A percentile compares a stretch with the other conserved stretches of the same genome.
phyloP scores from a whole-genome alignment of 139 green algal species.

The Asterochloris erici region DNA sequence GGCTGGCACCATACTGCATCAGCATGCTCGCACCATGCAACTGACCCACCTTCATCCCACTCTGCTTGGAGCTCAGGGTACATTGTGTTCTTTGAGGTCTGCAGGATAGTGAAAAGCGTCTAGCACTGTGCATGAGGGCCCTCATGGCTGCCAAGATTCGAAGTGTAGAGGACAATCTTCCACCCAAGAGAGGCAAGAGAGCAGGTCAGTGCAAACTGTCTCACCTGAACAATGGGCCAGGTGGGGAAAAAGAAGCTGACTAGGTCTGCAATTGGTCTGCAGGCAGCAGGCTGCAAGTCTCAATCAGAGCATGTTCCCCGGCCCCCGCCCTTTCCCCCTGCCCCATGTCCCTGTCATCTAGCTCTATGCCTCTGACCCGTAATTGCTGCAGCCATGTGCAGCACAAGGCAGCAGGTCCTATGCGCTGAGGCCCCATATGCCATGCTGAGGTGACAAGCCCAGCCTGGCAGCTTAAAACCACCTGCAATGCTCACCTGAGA shows the following conservation, averaged over 20 bases:
- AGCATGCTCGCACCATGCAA: not conserved
- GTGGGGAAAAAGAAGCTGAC: conserved; percentile 42
- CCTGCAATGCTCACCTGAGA: conserved; percentile 18
- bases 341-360: not conserved
- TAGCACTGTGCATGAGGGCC: no score
- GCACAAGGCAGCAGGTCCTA: not conserved
- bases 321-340: not conserved
- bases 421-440: not conserved
- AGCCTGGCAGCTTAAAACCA: not conserved
- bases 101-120: no score
- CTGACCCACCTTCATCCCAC: conserved; percentile 33
- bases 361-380: not conserved
- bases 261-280: conserved; percentile 34
- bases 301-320: not conserved
- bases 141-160: no score
- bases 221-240: conserved; percentile 29
- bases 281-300: not conserved
- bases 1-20: not conserved
- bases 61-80: conserved; percentile 52
- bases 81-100: conserved; percentile 27
- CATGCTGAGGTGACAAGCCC: not conserved
- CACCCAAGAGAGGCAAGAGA: no score
- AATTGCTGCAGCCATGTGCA: not conserved
- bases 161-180: no score
- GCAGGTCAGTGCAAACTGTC: not conserved